These are phyloP conservation scores for Phytophthora vignae DNA, from an alignment of 352 stramenopile genomes.

Conservation along the genomic window DNA sequence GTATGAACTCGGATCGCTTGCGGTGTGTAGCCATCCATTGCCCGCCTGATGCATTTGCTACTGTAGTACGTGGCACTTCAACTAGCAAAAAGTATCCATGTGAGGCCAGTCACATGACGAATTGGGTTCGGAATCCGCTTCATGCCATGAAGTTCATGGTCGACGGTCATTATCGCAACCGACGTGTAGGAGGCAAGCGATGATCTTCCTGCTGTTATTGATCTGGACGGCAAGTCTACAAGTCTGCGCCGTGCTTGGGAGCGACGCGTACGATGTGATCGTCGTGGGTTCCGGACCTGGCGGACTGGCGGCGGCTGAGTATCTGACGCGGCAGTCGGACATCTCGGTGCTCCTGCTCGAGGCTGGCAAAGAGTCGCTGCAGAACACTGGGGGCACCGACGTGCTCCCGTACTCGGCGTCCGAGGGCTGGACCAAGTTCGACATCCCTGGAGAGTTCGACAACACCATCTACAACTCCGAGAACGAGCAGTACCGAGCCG, in stretches of 20 bases:
- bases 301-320: conserved; percentile 66
- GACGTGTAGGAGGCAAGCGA: neutral
- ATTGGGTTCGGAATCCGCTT: neutral
- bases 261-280: conserved; percentile 58
- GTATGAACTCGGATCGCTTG: neutral
- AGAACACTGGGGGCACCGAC: conserved; percentile 47
- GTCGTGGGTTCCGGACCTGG: conserved; percentile 64
- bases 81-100: conserved; percentile 27
- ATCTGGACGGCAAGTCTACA: neutral
- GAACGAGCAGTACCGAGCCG: conserved; percentile 55
- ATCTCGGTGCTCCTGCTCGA: conserved; percentile 66
- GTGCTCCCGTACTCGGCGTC: conserved; percentile 35
- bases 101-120: neutral
- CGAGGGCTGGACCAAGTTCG: conserved; percentile 46
- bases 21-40: neutral
- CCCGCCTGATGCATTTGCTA: neutral
- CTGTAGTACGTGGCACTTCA: conserved; percentile 21
- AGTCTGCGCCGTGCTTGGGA: neutral
- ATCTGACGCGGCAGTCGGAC: conserved; percentile 44
- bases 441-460: conserved; percentile 62
- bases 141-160: too few relatives aligned
- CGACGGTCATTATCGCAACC: conserved; percentile 6
- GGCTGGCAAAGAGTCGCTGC: conserved; percentile 51
- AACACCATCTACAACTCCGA: conserved; percentile 52
- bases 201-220: conserved; percentile 1